Evolutionary conservation across 139 green algal genomes (phyloP), one percentile per base, ranked within the genome.

Genomic region (Chlorella sp.): DNA sequence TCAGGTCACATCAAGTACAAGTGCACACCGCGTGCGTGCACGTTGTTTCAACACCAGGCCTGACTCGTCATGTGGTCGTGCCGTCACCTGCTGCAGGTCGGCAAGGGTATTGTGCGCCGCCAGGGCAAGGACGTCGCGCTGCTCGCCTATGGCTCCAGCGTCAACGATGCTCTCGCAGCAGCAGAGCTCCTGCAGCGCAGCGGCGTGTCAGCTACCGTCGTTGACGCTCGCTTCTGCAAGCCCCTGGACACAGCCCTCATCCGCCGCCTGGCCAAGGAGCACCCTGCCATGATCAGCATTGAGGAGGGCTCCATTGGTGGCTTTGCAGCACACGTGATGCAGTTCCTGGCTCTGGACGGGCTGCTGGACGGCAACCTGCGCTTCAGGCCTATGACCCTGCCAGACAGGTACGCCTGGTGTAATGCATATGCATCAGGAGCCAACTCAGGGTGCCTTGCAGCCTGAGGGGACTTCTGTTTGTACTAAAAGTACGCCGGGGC

Each of bases 191-290:
- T 99, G 69, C 82, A 85, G 17, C 62, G 91, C 60, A 74, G 81
- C 22, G 93, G 92, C 42, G 85, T 99, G 26, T 88, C 68, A 26
- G 84, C 88, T 27, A 98, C 94, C 0, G 93, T 99, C 0, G 85
- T 93, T 49, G 94, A 99, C 80, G 93, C 93, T 23, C 87, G 95
- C 36, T 99, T 98, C 85, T 98, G 94, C 92, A 99, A 99, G 86
- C 96, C 96, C 4, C 88, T 99, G 49, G 95, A 99, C 84, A 91
- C 79, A 0, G 69, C 82, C n/a, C 61, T 79, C 50, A 85, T 90
- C 49, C 77, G 82, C 5, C 75, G 71, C n/a, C 49, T 92, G 33
- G 93, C 88, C 10, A 87, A 78, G 35, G 82, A 98, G 80, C 95
- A 99, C 82, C 73, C 82, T 1, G 88, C 92, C 27, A 86, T 99